Evolutionary conservation across 768 basidiomycete genomes (phyloP), one percentile per base, ranked within the genome.

Genomic region (Baorangia bicolor): DNA sequence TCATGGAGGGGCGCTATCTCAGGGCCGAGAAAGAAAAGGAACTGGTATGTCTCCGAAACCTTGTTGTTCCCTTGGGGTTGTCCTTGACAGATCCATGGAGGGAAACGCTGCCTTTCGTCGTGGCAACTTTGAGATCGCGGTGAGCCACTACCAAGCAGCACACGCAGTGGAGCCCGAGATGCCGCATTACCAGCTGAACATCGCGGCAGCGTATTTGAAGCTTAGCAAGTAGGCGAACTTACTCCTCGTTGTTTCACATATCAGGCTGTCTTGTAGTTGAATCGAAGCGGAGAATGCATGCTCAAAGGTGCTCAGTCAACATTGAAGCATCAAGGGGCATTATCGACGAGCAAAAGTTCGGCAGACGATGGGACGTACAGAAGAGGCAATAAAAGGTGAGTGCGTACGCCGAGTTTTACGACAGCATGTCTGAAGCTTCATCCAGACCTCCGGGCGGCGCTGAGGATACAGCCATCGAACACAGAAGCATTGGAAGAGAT

Each of bases 111-210:
- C 86, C 0, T 90, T 87, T 71, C 82, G 85, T 34, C 77, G 77
- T 48, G 85, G 83, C 20, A 77, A 85, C 38, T 89, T 75, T 58
- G 69, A 74, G 18, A 61, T 62, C 5, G 88, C 88, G 0, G 78
- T 86, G 50, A 65, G 75, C 50, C 77, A 78, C 53, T 90, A 90
- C 67, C 76, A 82, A 63, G 68, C n/a, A n/a, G n/a, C n/a, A n/a
- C n/a, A n/a, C n/a, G n/a, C n/a, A n/a, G n/a, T n/a, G n/a, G n/a
- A n/a, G n/a, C n/a, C n/a, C n/a, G n/a, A n/a, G n/a, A n/a, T n/a
- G n/a, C n/a, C n/a, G n/a, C n/a, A n/a, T n/a, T 90, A 90, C 63
- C 84, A 87, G 64, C 79, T 89, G 33, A 90, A 90, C 62, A 77
- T 89, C 27, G 88, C 88, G 4, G 87, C 87, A 2, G 87, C 88